Conservation (phyloP, 2,329 filamentous ascomycete species). For the Phaeoacremonium minimum region DNA sequence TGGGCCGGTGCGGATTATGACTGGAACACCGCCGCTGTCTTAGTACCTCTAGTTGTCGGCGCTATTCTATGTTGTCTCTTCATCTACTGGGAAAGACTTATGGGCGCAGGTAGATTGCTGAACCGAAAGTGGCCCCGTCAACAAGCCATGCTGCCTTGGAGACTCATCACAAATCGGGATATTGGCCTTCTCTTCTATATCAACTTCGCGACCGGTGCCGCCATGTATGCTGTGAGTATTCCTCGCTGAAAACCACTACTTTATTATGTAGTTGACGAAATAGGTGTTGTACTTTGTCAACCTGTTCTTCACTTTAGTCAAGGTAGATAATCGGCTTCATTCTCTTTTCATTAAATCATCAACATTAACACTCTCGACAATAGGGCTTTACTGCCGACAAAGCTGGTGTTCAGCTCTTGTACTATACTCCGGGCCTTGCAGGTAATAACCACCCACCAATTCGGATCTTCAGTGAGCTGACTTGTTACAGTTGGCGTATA, state of each 20-base stretch:
- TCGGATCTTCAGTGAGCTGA: background rate
- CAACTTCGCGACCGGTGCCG: constrained; percentile 56
- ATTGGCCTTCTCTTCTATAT: constrained; percentile 56
- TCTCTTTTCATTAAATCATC: no score
- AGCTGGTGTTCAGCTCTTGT: constrained; percentile 51
- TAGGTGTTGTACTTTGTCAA: constrained; percentile 58
- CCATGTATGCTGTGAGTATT: constrained; percentile 42
- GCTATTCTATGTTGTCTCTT: constrained; percentile 32
- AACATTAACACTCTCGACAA: no score
- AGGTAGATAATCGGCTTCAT: background rate
- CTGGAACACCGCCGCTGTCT: constrained; percentile 44
- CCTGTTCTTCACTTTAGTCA: constrained; percentile 54
- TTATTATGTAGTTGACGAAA: no score
- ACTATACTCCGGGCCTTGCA: constrained; percentile 60
- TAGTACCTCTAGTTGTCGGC: constrained; percentile 44
- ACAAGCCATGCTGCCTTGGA: constrained; percentile 60
- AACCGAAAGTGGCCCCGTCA: constrained; percentile 45
- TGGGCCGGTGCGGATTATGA: constrained; percentile 51
- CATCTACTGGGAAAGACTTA: constrained; percentile 47
- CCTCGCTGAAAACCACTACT: no score
- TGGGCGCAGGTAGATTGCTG: constrained; percentile 43
- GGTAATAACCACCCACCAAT: constrained; percentile 31
- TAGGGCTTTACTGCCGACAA: no score
- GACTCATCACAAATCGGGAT: constrained; percentile 52
- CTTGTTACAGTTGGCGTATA: constrained; percentile 44